phyloP scores from a whole-genome alignment of 257 asterid species.

The Catharanthus roseus region DNA sequence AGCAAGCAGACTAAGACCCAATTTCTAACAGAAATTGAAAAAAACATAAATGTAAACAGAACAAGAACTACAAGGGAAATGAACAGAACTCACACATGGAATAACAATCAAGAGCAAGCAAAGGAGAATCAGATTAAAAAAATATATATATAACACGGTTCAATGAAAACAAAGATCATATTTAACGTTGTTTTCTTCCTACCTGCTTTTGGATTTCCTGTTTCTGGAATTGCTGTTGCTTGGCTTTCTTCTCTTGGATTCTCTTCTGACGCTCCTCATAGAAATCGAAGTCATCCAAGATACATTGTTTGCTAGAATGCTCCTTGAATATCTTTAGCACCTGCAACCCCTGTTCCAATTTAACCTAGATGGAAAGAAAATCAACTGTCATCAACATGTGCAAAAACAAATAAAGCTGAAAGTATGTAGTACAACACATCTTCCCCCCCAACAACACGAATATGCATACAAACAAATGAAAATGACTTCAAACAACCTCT shows the following conservation, averaged over 20 bases:
- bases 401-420: neutral
- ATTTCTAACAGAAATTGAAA: neutral
- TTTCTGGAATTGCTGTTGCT: constrained; percentile 11
- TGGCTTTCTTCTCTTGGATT: constrained; percentile 12
- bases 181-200: neutral
- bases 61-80: neutral
- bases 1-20: neutral
- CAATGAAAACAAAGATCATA: neutral
- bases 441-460: too few relatives aligned
- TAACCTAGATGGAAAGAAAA: constrained; percentile 30
- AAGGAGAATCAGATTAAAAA: too few relatives aligned
- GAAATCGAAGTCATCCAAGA: constrained; percentile 67
- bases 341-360: constrained; percentile 57
- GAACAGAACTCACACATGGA: neutral
- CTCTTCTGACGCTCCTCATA: constrained; percentile 60
- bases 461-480: neutral
- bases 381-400: neutral
- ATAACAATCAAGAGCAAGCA: neutral
- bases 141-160: neutral
- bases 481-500: constrained; percentile 35
- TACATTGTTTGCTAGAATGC: constrained; percentile 48
- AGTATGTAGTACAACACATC: too few relatives aligned
- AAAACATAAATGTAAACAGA: neutral
- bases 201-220: constrained; percentile 6
- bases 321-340: constrained; percentile 56